Conservation (phyloP, 2,329 filamentous ascomycete species). For the Epichloe amarillans region DNA sequence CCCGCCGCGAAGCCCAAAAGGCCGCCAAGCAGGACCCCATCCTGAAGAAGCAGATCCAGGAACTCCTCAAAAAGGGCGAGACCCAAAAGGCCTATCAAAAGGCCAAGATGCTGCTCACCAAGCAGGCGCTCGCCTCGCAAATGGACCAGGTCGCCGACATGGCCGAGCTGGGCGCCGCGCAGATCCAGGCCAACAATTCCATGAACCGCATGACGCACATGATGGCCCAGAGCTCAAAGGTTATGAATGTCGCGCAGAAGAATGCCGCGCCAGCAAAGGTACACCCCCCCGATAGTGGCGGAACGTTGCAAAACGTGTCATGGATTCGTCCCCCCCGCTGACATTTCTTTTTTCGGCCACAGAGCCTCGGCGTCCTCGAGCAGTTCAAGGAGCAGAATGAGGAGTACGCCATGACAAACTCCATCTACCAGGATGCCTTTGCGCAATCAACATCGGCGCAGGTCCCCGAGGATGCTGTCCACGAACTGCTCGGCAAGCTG, state of each 20-base stretch:
- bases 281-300: slow-evolving; percentile 5
- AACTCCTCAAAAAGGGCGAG: slow-evolving; percentile 50
- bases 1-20: slow-evolving; percentile 44
- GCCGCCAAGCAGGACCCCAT: slow-evolving; percentile 47
- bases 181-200: slow-evolving; percentile 51
- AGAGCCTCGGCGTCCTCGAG: slow-evolving; percentile 45
- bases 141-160: slow-evolving; percentile 54
- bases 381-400: slow-evolving; percentile 50
- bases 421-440: slow-evolving; percentile 79
- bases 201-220: slow-evolving; percentile 54
- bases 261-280: slow-evolving; percentile 46
- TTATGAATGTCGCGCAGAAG: slow-evolving; percentile 44
- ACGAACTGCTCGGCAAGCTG: slow-evolving; percentile 71
- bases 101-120: slow-evolving; percentile 47
- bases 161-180: slow-evolving; percentile 45
- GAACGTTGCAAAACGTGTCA: no score
- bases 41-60: slow-evolving; percentile 50
- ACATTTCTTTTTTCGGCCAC: not conserved
- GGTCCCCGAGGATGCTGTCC: slow-evolving; percentile 71
- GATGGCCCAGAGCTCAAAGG: slow-evolving; percentile 46
- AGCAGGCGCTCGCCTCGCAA: slow-evolving; percentile 48
- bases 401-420: slow-evolving; percentile 50
- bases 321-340: no score
- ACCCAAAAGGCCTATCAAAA: slow-evolving; percentile 51
- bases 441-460: slow-evolving; percentile 60